Conservation (phyloP, 2,329 filamentous ascomycete species). For the Fusarium setosum region DNA sequence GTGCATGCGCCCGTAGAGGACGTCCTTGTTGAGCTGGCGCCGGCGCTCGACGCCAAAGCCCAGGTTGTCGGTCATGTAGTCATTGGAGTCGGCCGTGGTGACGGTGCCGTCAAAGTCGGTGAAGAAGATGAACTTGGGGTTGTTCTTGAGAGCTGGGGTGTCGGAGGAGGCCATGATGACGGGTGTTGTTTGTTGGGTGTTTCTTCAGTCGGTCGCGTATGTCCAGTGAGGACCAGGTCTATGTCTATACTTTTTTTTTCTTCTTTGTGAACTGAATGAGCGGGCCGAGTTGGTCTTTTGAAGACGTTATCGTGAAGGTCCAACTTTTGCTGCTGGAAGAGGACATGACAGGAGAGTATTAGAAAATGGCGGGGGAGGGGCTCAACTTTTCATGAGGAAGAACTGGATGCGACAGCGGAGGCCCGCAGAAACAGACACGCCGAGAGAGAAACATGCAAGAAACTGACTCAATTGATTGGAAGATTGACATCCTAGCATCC, state of each 20-base stretch:
- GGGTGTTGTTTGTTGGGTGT: neutral
- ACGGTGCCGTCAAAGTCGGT: conserved; percentile 99
- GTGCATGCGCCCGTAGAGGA: conserved; percentile 75
- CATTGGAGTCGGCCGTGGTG: conserved; percentile 76
- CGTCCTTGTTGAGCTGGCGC: conserved; percentile 78
- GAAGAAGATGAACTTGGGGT: conserved; percentile 96
- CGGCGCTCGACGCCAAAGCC: conserved; percentile 83
- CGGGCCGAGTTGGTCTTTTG: neutral
- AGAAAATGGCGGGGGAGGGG: conserved; percentile 43
- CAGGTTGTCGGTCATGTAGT: conserved; percentile 87
- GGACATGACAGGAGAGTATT: conserved; percentile 28
- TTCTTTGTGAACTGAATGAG: neutral
- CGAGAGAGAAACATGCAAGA: conserved; percentile 12
- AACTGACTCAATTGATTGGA: conserved; percentile 36
- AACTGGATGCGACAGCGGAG: conserved; percentile 18
- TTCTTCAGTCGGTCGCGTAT: neutral
- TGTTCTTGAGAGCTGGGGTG: conserved; percentile 70
- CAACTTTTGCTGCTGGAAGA: conserved; percentile 11
- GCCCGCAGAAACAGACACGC: conserved; percentile 30
- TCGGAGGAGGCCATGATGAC: conserved; percentile 57
- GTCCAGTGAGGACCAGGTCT: neutral
- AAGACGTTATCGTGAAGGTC: conserved; percentile 7
- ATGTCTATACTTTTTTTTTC: neutral
- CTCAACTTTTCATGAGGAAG: conserved; percentile 36
- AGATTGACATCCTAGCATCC: conserved; percentile 15